These are phyloP conservation scores for Globisporangium uncinulatum DNA, from an alignment of 352 stramenopile species.

Conservation along the genomic window DNA sequence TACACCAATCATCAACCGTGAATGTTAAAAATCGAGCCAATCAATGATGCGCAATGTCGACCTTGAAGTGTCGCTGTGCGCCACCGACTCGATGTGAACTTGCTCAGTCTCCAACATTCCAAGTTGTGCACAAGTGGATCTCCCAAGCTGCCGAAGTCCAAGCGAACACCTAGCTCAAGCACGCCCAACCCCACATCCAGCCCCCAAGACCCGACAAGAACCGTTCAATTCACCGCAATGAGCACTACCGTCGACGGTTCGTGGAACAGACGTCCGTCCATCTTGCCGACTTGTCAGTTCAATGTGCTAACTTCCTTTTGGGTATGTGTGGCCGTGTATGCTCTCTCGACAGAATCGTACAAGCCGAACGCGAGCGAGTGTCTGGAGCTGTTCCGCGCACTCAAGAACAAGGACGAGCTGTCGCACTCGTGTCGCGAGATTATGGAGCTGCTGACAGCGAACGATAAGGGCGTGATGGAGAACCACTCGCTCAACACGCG, in stretches of 20 bases:
- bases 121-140: too few relatives aligned
- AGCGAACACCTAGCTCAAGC: too few relatives aligned
- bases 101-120: slow-evolving; percentile 14
- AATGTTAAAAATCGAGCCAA: neutral
- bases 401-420: slow-evolving; percentile 83
- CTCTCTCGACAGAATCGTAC: slow-evolving; percentile 15
- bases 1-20: too few relatives aligned
- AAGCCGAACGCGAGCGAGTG: slow-evolving; percentile 44
- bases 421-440: slow-evolving; percentile 66
- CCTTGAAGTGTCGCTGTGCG: neutral
- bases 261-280: neutral
- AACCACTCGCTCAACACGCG: slow-evolving; percentile 63
- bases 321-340: neutral
- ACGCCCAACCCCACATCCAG: neutral
- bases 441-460: slow-evolving; percentile 60
- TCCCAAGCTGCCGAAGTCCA: too few relatives aligned
- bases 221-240: slow-evolving; percentile 7
- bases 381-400: slow-evolving; percentile 57
- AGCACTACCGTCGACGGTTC: slow-evolving; percentile 32
- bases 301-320: too few relatives aligned
- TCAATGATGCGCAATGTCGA: neutral
- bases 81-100: neutral
- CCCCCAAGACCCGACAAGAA: neutral
- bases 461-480: slow-evolving; percentile 60
- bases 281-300: too few relatives aligned